Evolutionary conservation across 2,329 filamentous ascomycete genomes (phyloP).

Genomic region (Exophiala xenobiotica): DNA sequence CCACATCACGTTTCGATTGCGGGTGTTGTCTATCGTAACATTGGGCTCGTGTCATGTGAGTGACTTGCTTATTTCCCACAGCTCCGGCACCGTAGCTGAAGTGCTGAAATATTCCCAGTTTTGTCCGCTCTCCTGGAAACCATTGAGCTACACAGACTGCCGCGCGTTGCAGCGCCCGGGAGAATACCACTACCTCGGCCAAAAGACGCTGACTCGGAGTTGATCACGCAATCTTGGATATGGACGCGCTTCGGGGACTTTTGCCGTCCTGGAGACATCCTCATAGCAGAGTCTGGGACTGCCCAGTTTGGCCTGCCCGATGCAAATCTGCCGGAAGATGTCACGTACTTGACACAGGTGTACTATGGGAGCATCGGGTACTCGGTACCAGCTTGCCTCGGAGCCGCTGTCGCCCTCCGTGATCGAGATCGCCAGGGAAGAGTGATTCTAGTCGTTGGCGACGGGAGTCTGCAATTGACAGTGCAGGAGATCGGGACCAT

Average conservation of each 20-base stretch:
- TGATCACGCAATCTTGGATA: neutral
- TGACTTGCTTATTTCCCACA: neutral
- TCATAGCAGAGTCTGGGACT: slow-evolving; percentile 29
- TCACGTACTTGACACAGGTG: slow-evolving; percentile 22
- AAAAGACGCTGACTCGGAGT: neutral
- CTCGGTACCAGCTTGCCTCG: slow-evolving; percentile 22
- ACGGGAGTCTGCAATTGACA: slow-evolving; percentile 29
- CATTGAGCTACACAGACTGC: neutral
- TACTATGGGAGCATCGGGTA: slow-evolving; percentile 30
- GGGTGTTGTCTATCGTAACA: neutral
- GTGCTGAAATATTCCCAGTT: neutral
- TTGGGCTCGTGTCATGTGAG: neutral
- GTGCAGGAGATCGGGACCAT: slow-evolving; percentile 30
- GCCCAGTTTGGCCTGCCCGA: slow-evolving; percentile 27
- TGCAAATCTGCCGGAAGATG: slow-evolving; percentile 20
- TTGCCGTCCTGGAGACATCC: slow-evolving; percentile 14
- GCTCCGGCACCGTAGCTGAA: neutral
- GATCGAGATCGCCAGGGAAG: slow-evolving; percentile 21
- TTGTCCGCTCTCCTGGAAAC: neutral
- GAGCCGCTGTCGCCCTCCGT: slow-evolving; percentile 21
- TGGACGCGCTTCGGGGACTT: neutral
- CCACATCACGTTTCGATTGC: neutral
- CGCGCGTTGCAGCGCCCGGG: neutral
- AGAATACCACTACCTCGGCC: neutral
- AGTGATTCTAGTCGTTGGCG: slow-evolving; percentile 26